Base-by-base conservation (phyloP, 179 eudicot species). In the Beta macrorhiza region DNA sequence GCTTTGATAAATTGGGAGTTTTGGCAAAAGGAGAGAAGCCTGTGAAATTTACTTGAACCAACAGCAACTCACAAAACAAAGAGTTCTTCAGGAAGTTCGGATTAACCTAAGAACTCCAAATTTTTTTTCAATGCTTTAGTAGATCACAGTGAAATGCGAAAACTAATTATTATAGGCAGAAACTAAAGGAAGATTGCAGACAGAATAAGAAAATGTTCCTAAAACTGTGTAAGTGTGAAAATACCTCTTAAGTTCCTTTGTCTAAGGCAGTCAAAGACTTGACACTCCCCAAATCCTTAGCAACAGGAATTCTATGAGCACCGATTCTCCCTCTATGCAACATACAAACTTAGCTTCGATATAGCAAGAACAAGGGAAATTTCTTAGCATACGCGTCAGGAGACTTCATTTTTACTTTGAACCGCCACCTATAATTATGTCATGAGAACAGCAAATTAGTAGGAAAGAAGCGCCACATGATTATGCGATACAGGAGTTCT, bases 201-300 rank as follows among this genome's bases (percentile, higher is more conserved):
- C 19, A 72, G 45, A 78, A 56, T 25, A 16, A 58, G 56, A 53
- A 42, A 57, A 7, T 55, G 17, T 49, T 58, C 9, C 51, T 0
- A 64, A 42, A 64, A 11, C 44, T 12, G 2, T 0, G 2, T 8
- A 20, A 53, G 32, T 3, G 56, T 17, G 45, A 16, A 62, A 65
- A 75, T 81, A 74, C 81, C 81, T 78, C 22, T 52, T 49, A n/a
- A 73, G 44, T 42, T 75, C 51, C 19, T 47, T n/a, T 37, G 22
- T 56, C 62, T 75, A 64, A 80, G 29, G 25, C 61, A 61, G 62
- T 14, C 17, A 53, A 20, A 75, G 65, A 19, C n/a, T 67, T 45
- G 47, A 57, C 44, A 74, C 55, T 13, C 74, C 20, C 52, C 49
- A 80, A 57, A 74, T 52, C 73, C 67, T 37, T 37, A 5, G n/a